Base-by-base conservation (phyloP, 805 yeast species). In the Wickerhamomyces ciferrii region DNA sequence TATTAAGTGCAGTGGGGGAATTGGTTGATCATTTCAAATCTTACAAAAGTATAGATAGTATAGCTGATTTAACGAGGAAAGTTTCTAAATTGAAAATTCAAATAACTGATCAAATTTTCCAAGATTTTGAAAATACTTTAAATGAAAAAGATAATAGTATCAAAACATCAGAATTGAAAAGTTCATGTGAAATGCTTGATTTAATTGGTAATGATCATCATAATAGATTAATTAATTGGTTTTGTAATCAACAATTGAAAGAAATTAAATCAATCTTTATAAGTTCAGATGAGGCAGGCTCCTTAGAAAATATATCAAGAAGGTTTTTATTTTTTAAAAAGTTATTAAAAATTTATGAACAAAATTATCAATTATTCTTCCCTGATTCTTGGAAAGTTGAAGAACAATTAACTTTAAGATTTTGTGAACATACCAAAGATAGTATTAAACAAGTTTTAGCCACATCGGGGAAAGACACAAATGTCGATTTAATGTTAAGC, bases 201-300 rank as follows among this genome's bases (percentile, higher is more conserved):
- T 62, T 75, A 10, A 67, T 87, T 41, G 87, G 86, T 23, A 60
- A 62, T 5, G 73, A 79, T 43, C 75, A 81, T 50, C 75, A 72
- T 42, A 78, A 78, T 43, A 79, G 82, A 56, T 70, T 92, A 41
- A 65, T 81, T 9, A 78, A 74, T 41, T 88, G 95, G 92, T 87
- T 85, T 62, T 76, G 86, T 49, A 78, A 76, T 46, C 72, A 72
- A 27, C 81, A 84, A 51, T 70, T 94, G 44, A 77, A 76, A 56
- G 98, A 92, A 56, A 80, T 92, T 39, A 75, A 75, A 32, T 68
- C 79, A 20, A 88, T 94, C 11, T 94, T 94, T 66, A 76, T 80
- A 45, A 72, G 82, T 10, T 74, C 81, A 14, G 97, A 90, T 55
- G 99, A 94, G 65, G 99, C 99, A 0, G 97, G 97, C 1, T 84